Percentiles rank a stretch among this genome's conserved stretches.
These are phyloP conservation scores for Tetragonia tetragonoides DNA, from an alignment of 148 eudicot species.

Conservation along the genomic window DNA sequence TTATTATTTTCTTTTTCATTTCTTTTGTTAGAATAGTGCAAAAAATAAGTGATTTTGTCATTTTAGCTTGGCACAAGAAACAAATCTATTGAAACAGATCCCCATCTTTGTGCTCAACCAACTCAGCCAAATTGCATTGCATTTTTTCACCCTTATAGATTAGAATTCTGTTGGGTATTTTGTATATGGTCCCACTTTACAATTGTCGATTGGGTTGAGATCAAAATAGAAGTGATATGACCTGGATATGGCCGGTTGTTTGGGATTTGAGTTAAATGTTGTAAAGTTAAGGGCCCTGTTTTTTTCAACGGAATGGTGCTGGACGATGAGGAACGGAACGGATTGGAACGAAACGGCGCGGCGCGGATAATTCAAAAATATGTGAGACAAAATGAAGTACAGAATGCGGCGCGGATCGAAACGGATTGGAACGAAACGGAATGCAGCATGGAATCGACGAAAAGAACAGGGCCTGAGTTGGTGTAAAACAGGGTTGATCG, in stretches of 20 bases:
- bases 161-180: not conserved
- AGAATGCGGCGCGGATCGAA: too few species aligned
- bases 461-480: too few species aligned
- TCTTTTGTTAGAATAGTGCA: not conserved
- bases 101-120: conserved; percentile 16
- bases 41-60: conserved; percentile 2
- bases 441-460: too few species aligned
- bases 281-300: too few species aligned
- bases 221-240: not conserved
- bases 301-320: too few species aligned
- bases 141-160: not conserved
- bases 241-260: not conserved
- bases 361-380: too few species aligned
- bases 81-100: conserved; percentile 15
- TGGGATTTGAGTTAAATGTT: not conserved
- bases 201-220: conserved; percentile 4
- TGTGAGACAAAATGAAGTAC: too few species aligned
- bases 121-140: not conserved
- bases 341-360: too few species aligned
- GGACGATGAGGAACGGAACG: too few species aligned
- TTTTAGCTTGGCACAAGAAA: conserved; percentile 18
- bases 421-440: too few species aligned
- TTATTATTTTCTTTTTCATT: not conserved
- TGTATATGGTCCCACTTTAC: not conserved
- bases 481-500: too few species aligned